Evolutionary conservation across 73 alveolate genomes (phyloP), one percentile per base, ranked within the genome.

Genomic region (Paramecium octaurelia): DNA sequence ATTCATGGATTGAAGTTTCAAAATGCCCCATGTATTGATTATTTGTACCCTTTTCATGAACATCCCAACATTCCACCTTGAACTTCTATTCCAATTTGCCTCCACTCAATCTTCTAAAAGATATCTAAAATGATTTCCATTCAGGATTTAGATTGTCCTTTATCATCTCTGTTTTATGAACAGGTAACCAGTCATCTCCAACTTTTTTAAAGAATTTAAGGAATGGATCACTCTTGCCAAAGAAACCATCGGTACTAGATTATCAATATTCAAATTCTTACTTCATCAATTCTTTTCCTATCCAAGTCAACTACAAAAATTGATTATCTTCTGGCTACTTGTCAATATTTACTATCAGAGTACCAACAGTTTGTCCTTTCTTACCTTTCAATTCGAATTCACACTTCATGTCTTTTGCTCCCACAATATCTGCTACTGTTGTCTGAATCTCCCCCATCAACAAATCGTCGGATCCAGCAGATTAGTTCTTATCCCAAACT

Each of bases 401-500:
- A 21, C 59, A 77, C 34, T 94, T 95, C 77, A 91, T 64, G 29
- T 92, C 95, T 34, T 48, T 68, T 50, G 97, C 57, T 12, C 99
- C 98, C 6, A 93, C 92, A 24, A 97, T 87, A 24, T 93, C 92
- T 44, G 98, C 99, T 10, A 96, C 93, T 42, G 99, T 95, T 18
- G 97, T 94, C 36, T 23, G 35, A 21, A 31, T 92, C 21, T 18
- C 14, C 38, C 48, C 98, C 97, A 73, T 95, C 77, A 77, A 58
- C 60, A 9, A 92, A 96, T 44, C 93, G 43, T 18, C 38, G 38
- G 83, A 83, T 16, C 92, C 97, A 44, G 87, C 59, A 1, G 87
- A 73, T 73, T 34, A 34, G 21, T 84, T 93, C 68, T 94, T 95
- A 88, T 95, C 98, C 73, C 80, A 86, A 46, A 96, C 96, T 57